A percentile compares a stretch with the other conserved stretches of the same genome.
phyloP scores from a whole-genome alignment of 2,329 filamentous ascomycete species.

The Epichloe brachyelytri region DNA sequence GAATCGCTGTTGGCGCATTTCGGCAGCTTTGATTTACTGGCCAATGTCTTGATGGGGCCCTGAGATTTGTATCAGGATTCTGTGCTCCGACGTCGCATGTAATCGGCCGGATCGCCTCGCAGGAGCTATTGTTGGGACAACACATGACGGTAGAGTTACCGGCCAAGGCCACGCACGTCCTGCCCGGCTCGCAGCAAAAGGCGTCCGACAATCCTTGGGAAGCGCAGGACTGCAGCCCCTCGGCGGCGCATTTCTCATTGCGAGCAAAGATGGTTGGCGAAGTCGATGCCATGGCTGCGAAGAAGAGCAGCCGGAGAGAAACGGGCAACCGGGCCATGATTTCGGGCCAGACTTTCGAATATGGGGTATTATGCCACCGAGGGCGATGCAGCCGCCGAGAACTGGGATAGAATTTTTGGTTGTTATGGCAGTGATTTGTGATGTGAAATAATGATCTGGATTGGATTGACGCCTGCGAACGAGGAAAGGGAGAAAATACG shows the following conservation, averaged over 20 bases:
- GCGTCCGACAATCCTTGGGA: conserved; percentile 40
- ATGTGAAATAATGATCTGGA: too few relatives aligned
- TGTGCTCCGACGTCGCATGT: conserved; percentile 50
- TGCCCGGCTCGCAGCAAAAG: conserved; percentile 51
- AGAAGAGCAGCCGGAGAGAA: conserved; percentile 7
- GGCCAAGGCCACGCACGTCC: conserved; percentile 48
- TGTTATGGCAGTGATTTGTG: too few relatives aligned
- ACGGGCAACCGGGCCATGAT: conserved; percentile 1
- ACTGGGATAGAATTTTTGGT: not conserved
- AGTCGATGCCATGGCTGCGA: conserved; percentile 2
- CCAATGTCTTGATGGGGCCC: conserved; percentile 53
- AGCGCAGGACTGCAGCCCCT: conserved; percentile 36
- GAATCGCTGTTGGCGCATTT: conserved; percentile 36
- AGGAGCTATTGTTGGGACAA: conserved; percentile 48
- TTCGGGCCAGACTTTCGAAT: not conserved
- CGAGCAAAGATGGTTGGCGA: conserved; percentile 27
- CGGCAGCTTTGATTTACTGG: conserved; percentile 41
- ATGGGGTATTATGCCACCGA: not conserved
- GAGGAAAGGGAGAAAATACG: too few relatives aligned
- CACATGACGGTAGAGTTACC: conserved; percentile 56
- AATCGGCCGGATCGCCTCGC: conserved; percentile 49
- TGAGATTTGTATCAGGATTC: conserved; percentile 42
- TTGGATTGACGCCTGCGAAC: too few relatives aligned
- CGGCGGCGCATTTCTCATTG: conserved; percentile 36
- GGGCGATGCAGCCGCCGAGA: not conserved